Evolutionary conservation across 441 rosid genomes (phyloP), one percentile per base, ranked within the genome.

Genomic region (Lepidium campestre): DNA sequence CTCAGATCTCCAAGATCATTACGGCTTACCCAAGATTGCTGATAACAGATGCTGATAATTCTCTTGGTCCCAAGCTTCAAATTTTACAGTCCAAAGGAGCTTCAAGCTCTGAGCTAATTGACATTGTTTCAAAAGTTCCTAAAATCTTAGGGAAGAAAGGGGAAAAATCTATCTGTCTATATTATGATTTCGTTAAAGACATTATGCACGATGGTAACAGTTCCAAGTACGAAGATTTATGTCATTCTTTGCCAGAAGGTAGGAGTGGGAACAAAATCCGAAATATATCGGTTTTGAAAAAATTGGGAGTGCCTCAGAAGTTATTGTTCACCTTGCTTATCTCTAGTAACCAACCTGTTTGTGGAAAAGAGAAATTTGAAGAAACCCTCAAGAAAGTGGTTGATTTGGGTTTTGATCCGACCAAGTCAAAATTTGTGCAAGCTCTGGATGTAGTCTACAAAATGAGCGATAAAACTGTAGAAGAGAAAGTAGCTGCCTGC

Each of bases 51-150:
- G 60, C 64, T 0, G 75, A 67, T 27, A 72, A 47, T 1, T 66
- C 55, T 42, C 65, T 82, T 13, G 44, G 61, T 46, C 78, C 81
- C 25, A 79, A 81, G 72, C 70, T 81, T n/a, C 80, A 77, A 59
- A 41, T 73, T 63, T 13, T 81, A 6, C 32, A n/a, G 42, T 75
- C 75, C 2, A 65, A 55, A 31, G 83, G 81, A 22, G 52, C 70
- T 34, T 58, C 79, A 18, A 65, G 25, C 19, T 23, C 67, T 12
- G 79, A 68, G n/a, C 35, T 78, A 6, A 52, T 40, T 1, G 61
- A 58, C 37, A 42, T 72, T 8, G 57, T 76, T 45, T 12, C 75
- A 1, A 19, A 39, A 27, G 75, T 55, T 45, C 70, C 75, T 0
- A 55, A 22, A 15, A 36, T 62, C 10, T 37, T 71, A 52, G 64